phyloP scores from a whole-genome alignment of 306 rosid genomes.

The Cicer judaicum region DNA sequence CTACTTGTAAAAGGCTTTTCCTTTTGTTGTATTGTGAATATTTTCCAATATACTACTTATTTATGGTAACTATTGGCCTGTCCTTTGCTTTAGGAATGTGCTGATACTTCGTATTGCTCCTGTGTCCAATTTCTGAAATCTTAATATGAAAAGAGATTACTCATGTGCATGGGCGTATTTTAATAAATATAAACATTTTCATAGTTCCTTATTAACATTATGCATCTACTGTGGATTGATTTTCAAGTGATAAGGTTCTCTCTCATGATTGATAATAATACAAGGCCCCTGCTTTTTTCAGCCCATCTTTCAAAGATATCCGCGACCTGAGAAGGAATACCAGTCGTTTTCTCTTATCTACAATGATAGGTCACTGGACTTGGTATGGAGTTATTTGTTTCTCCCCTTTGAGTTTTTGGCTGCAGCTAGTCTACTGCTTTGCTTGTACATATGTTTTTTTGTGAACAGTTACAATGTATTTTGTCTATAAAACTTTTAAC shows the following conservation, averaged over 20 bases:
- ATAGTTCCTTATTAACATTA: conserved; percentile 42
- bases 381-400: conserved; percentile 63
- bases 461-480: conserved; percentile 23
- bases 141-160: conserved; percentile 24
- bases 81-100: conserved; percentile 35
- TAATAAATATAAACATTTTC: conserved; percentile 24
- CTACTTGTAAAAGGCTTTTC: conserved; percentile 22
- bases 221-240: conserved; percentile 35
- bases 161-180: conserved; percentile 24
- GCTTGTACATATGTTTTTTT: conserved; percentile 22
- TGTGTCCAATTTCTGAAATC: conserved; percentile 33
- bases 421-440: conserved; percentile 37
- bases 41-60: conserved; percentile 42
- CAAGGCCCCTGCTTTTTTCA: conserved; percentile 54
- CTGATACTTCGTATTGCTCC: conserved; percentile 36
- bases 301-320: conserved; percentile 99
- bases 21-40: conserved; percentile 39
- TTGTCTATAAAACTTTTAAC: conserved; percentile 36
- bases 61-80: conserved; percentile 41
- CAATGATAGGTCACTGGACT: conserved; percentile 92
- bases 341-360: conserved; percentile 98
- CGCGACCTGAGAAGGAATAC: conserved; percentile 97
- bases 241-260: conserved; percentile 41
- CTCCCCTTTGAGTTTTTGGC: conserved; percentile 22
- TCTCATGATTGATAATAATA: conserved; percentile 56